A percentile compares a stretch with the other conserved stretches of the same genome.
Evolutionary conservation across 2,329 filamentous ascomycete genomes (phyloP).

Genomic region (Pseudonectria buxi): DNA sequence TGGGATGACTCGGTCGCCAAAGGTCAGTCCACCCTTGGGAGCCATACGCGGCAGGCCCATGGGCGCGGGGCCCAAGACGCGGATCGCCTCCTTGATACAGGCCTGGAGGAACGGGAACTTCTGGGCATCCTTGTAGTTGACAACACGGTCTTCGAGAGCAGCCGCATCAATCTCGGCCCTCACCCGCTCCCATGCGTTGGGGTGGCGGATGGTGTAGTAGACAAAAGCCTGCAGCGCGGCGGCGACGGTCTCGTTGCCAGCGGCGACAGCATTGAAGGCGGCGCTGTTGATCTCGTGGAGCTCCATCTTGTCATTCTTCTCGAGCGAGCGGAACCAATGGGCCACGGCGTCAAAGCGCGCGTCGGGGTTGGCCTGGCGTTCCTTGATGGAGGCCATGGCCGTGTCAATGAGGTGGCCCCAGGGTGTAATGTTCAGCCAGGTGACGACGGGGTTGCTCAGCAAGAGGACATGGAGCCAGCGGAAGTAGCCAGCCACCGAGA

Average conservation of each 20-base stretch:
- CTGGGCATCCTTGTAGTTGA: constrained; percentile 17
- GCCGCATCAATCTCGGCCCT: constrained; percentile 7
- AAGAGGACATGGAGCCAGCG: constrained; percentile 17
- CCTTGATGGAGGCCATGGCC: constrained; percentile 15
- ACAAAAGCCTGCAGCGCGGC: constrained; percentile 8
- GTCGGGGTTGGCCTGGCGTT: constrained; percentile 17
- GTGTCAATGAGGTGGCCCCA: constrained; percentile 22
- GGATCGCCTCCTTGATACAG: constrained; percentile 33
- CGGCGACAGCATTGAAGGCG: constrained; percentile 5
- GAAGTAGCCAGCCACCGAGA: constrained; percentile 18
- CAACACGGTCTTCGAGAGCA: constrained; percentile 1
- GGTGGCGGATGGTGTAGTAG: constrained; percentile 8
- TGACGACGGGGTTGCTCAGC: constrained; percentile 23
- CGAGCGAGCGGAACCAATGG: constrained; percentile 18
- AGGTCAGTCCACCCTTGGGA: constrained; percentile 23
- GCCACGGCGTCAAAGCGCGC: constrained; percentile 17
- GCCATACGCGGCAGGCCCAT: constrained; percentile 19
- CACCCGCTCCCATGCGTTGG: constrained; percentile 1
- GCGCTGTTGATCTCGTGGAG: constrained; percentile 5
- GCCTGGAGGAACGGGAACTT: constrained; percentile 29
- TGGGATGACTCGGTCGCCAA: constrained; percentile 24
- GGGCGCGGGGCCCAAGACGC: constrained; percentile 27
- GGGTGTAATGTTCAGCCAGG: constrained; percentile 20
- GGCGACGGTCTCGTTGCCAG: constrained; percentile 7
- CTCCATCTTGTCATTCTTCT: constrained; percentile 10